Conservation (phyloP, 1,139 yeast species). For the Blastobotrys raffinosifermentans region DNA sequence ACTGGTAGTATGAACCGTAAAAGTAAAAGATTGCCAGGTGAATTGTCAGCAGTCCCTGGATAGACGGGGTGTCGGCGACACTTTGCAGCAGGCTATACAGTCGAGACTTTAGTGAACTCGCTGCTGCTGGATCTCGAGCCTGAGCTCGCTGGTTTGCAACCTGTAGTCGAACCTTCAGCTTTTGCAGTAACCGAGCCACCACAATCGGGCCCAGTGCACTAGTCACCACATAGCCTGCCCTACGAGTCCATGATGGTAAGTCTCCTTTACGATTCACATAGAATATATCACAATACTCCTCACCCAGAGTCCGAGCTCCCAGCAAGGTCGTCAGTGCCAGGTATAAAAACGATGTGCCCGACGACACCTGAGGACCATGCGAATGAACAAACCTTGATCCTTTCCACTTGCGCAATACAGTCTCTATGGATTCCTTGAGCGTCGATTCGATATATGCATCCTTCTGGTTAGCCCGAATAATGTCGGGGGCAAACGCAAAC, state of each 20-base stretch:
- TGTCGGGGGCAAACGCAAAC: slow-evolving; percentile 27
- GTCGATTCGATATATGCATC: slow-evolving; percentile 66
- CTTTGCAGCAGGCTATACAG: slow-evolving; percentile 3
- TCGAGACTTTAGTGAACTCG: slow-evolving; percentile 5
- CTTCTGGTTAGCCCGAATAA: slow-evolving; percentile 76
- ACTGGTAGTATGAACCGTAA: slow-evolving; percentile 70
- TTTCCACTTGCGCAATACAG: slow-evolving; percentile 47
- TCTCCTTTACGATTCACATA: slow-evolving; percentile 55
- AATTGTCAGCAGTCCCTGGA: slow-evolving; percentile 37
- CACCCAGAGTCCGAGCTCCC: slow-evolving; percentile 83
- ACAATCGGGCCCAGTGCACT: slow-evolving; percentile 23
- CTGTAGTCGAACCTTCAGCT: slow-evolving; percentile 3
- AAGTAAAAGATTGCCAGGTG: slow-evolving; percentile 82
- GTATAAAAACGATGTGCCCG: slow-evolving; percentile 54
- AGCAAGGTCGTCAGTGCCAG: slow-evolving; percentile 63
- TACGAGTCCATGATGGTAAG: slow-evolving; percentile 24
- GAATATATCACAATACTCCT: slow-evolving; percentile 82
- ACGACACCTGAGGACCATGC: slow-evolving; percentile 57
- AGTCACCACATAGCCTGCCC: slow-evolving; percentile 30
- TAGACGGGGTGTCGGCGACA: slow-evolving; percentile 12
- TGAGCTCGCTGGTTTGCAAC: background rate
- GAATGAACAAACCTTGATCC: slow-evolving; percentile 68
- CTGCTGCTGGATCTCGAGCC: background rate
- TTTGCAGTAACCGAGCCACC: slow-evolving; percentile 11
- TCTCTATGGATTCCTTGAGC: slow-evolving; percentile 50